Evolutionary conservation across 1,284 basidiomycete genomes (phyloP).

Genomic region (Ustilago shanxiensis): DNA sequence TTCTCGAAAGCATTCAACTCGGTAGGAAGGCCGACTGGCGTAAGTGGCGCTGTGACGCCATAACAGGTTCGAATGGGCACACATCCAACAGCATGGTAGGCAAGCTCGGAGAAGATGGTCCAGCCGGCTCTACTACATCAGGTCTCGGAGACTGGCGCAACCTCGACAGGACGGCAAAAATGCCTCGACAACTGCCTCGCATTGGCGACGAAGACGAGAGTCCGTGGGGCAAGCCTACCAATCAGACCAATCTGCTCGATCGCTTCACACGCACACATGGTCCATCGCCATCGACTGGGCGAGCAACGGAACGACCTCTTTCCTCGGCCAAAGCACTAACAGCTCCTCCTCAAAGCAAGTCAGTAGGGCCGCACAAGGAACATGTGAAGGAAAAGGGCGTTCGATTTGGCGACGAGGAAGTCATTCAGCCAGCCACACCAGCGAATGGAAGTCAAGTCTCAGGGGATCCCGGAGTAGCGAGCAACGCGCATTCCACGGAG

Average conservation of each 20-base stretch:
- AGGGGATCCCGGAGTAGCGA: not conserved
- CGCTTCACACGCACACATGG: slow-evolving; percentile 24
- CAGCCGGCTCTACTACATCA: not conserved
- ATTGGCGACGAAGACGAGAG: slow-evolving; percentile 44
- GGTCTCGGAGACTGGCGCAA: slow-evolving; percentile 38
- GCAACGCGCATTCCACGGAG: not conserved
- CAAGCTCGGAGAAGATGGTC: slow-evolving; percentile 5
- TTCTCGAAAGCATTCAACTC: slow-evolving; percentile 80
- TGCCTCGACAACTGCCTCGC: slow-evolving; percentile 31
- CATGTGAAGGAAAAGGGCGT: slow-evolving; percentile 15
- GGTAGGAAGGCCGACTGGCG: slow-evolving; percentile 82
- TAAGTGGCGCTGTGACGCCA: slow-evolving; percentile 55
- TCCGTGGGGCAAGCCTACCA: slow-evolving; percentile 49
- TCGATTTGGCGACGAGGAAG: slow-evolving; percentile 20
- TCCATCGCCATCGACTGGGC: too few species aligned
- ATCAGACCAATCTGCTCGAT: slow-evolving; percentile 44
- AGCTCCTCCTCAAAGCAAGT: not conserved
- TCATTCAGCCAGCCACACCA: slow-evolving; percentile 17
- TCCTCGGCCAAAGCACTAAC: not conserved
- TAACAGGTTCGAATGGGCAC: slow-evolving; percentile 38
- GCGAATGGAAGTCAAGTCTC: not conserved
- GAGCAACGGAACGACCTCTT: not conserved
- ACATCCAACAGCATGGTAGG: slow-evolving; percentile 41
- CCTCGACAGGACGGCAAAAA: slow-evolving; percentile 26
- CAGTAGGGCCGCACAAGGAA: not conserved